Evolutionary conservation across 768 basidiomycete species (phyloP).

Genomic region (Amanita polypyramis): DNA sequence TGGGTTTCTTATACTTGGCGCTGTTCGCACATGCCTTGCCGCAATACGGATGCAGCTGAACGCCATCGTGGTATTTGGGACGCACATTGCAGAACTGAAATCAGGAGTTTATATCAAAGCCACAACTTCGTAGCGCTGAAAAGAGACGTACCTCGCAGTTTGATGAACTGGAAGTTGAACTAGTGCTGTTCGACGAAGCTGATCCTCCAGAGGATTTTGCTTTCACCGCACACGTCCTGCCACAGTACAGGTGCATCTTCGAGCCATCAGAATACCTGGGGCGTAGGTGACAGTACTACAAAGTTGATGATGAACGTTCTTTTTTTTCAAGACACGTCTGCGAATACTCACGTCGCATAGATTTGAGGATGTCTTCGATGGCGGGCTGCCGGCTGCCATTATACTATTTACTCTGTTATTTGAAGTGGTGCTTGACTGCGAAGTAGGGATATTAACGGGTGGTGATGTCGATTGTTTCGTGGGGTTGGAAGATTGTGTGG

Average conservation of each 20-base stretch:
- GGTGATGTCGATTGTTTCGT: conserved; percentile 18
- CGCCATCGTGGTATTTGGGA: conserved; percentile 50
- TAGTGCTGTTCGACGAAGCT: conserved; percentile 12
- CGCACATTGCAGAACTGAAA: conserved; percentile 46
- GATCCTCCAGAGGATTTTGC: conserved; percentile 18
- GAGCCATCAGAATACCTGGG: conserved; percentile 48
- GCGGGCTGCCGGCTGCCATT: conserved; percentile 17
- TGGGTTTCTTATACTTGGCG: conserved; percentile 13
- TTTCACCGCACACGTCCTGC: conserved; percentile 48
- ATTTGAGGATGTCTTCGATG: conserved; percentile 20
- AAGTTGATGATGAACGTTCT: conserved; percentile 3
- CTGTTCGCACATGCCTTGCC: conserved; percentile 48
- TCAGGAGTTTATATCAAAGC: not conserved
- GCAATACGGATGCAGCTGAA: conserved; percentile 50
- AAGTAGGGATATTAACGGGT: conserved; percentile 20
- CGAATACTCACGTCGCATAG: conserved; percentile 39
- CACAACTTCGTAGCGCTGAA: not conserved
- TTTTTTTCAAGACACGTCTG: not conserved
- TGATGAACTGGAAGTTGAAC: conserved; percentile 18
- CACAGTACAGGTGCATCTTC: conserved; percentile 47
- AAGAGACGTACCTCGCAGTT: conserved; percentile 39
- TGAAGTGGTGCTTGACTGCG: conserved; percentile 14
- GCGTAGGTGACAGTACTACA: conserved; percentile 43
- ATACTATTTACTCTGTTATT: conserved; percentile 4
- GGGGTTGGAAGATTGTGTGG: conserved; percentile 17